Evolutionary conservation across 2,329 filamentous ascomycete species (phyloP).

Genomic region (Mycosphaerelloides madeirae): DNA sequence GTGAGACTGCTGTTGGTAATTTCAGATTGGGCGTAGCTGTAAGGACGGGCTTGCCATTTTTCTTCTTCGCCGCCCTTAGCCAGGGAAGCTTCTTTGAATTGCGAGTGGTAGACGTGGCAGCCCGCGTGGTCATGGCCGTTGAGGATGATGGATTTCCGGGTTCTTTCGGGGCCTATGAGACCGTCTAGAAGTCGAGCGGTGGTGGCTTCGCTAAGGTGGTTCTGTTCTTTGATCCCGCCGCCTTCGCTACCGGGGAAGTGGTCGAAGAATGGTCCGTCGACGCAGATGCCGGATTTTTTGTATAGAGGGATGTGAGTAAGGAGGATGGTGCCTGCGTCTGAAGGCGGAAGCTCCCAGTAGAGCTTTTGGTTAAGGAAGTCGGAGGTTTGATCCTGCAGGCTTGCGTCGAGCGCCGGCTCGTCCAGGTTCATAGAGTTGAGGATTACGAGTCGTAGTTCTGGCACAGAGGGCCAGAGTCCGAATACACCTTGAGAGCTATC

Average conservation of each 20-base stretch:
- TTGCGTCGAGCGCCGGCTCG: slow-evolving; percentile 63
- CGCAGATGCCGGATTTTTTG: slow-evolving; percentile 76
- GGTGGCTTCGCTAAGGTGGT: slow-evolving; percentile 71
- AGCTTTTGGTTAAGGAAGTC: slow-evolving; percentile 47
- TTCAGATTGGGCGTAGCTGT: slow-evolving; percentile 10
- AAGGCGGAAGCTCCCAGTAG: slow-evolving; percentile 8
- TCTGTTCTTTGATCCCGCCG: slow-evolving; percentile 81
- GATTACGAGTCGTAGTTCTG: slow-evolving; percentile 75
- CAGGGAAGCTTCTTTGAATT: slow-evolving; percentile 3
- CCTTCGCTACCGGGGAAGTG: slow-evolving; percentile 63
- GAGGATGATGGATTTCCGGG: slow-evolving; percentile 71
- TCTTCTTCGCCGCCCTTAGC: slow-evolving; percentile 4
- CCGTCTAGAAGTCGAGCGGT: slow-evolving; percentile 71
- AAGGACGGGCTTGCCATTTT: slow-evolving; percentile 20
- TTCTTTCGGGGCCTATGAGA: slow-evolving; percentile 70
- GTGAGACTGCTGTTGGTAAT: slow-evolving; percentile 34
- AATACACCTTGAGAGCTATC: slow-evolving; percentile 1
- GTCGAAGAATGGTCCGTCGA: slow-evolving; percentile 76
- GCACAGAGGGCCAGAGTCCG: slow-evolving; percentile 32
- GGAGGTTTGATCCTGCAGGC: slow-evolving; percentile 73
- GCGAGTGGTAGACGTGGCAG: slow-evolving; percentile 74
- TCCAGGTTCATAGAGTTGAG: slow-evolving; percentile 95
- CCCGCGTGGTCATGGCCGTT: slow-evolving; percentile 95
- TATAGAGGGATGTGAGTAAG: slow-evolving; percentile 89
- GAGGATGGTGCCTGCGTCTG: slow-evolving; percentile 64